A percentile compares a stretch with the other conserved stretches of the same genome.
Evolutionary conservation across 257 asterid genomes (phyloP).

Genomic region (Nicotiana noctiflora): DNA sequence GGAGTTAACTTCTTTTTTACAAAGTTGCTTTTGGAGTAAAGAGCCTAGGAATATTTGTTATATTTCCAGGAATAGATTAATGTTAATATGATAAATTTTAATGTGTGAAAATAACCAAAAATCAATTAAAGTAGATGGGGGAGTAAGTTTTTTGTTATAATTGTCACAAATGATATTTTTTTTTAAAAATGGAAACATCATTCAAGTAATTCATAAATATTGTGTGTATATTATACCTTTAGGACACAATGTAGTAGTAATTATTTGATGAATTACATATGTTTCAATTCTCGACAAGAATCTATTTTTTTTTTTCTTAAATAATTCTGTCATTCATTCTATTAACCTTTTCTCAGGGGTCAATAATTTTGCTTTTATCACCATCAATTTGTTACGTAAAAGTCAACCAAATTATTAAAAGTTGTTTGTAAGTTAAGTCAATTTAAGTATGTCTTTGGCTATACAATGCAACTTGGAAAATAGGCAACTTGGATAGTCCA

Average conservation of each 20-base stretch:
- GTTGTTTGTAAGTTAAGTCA: background rate
- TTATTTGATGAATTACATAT: background rate
- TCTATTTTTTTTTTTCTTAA: background rate
- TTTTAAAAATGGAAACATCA: background rate
- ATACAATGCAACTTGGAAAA: background rate
- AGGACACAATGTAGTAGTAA: background rate
- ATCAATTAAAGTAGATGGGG: too few species aligned
- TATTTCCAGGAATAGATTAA: too few species aligned
- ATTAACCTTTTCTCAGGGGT: background rate
- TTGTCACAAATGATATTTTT: background rate
- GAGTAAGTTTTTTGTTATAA: background rate
- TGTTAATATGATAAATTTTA: too few species aligned
- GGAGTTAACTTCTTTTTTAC: too few species aligned
- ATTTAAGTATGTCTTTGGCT: constrained; percentile 1
- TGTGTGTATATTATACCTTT: background rate
- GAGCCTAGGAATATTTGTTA: too few species aligned
- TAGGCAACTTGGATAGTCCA: background rate
- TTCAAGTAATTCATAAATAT: background rate
- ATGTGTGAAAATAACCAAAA: too few species aligned
- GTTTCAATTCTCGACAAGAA: background rate
- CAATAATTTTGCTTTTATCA: background rate
- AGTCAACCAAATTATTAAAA: background rate
- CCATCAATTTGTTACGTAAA: background rate
- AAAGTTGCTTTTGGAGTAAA: too few species aligned
- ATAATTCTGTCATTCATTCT: background rate